These are phyloP conservation scores for Keithomyces neogunnii DNA, from an alignment of 2,329 filamentous ascomycete species.

Conservation along the genomic window DNA sequence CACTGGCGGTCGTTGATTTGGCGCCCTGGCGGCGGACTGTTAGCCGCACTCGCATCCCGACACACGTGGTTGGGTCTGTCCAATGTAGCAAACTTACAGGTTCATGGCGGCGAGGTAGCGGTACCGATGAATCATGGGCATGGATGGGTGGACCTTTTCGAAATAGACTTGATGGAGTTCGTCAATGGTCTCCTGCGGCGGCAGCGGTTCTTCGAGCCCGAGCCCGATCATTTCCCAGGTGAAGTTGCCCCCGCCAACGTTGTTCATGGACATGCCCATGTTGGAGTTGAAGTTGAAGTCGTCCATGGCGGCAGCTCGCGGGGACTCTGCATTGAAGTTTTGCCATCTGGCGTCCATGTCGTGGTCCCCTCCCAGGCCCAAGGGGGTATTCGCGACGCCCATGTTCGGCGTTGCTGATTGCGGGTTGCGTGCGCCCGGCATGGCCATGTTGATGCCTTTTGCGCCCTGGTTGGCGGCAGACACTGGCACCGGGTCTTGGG, in stretches of 20 bases:
- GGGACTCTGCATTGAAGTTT: conserved; percentile 46
- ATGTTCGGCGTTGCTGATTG: conserved; percentile 22
- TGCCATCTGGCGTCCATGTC: conserved; percentile 45
- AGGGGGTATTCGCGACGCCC: conserved; percentile 33
- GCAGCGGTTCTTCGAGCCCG: conserved; percentile 50
- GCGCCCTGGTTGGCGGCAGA: conserved; percentile 16
- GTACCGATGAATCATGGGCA: conserved; percentile 83
- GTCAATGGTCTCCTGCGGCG: conserved; percentile 59
- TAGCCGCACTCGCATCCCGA: not conserved
- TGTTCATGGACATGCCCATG: conserved; percentile 41
- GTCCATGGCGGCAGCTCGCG: conserved; percentile 38
- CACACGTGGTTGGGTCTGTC: not conserved
- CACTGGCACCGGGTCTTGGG: conserved; percentile 40
- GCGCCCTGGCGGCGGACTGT: conserved; percentile 42
- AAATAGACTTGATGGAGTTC: conserved; percentile 89
- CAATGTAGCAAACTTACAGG: conserved; percentile 38
- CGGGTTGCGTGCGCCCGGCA: conserved; percentile 13
- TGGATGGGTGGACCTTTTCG: conserved; percentile 75
- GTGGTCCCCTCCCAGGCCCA: conserved; percentile 37
- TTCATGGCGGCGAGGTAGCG: conserved; percentile 86
- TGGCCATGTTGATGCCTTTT: conserved; percentile 21
- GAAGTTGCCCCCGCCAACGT: conserved; percentile 45
- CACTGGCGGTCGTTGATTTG: conserved; percentile 75
- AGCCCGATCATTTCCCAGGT: conserved; percentile 71
- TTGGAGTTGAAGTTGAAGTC: conserved; percentile 48